Evolutionary conservation across 169 alveolate species (phyloP), one percentile per base, ranked within the genome.

Genomic region (Eimeria acervulina): DNA sequence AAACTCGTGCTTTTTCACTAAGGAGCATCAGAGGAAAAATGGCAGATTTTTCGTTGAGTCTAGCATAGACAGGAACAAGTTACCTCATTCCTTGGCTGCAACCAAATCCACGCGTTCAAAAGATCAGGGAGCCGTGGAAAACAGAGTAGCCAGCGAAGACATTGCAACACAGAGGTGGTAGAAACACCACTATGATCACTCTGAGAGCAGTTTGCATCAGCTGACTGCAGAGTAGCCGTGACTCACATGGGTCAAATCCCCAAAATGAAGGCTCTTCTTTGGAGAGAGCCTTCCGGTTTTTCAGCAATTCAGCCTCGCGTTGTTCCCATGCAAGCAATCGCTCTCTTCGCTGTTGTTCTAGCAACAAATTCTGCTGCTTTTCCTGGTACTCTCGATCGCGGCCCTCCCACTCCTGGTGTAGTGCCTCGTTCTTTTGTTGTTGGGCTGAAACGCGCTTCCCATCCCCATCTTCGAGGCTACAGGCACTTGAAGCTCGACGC

Each of bases 181-280:
- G 44, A n/a, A 33, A 15, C 78, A 26, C 31, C 42, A 68, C 8
- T 38, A 40, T 21, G 55, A 19, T 76, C 19, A 40, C 33, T 21
- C 52, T 76, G 31, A 74, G 2, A 36, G 47, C 55, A 80, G 84
- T 33, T 61, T 61, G n/a, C 72, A 6, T 3, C 4, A 61, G 36
- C 36, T 61, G 36, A 72, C 66, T 3, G 66, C 23, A 42, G 36
- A 21, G 38, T 76, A 3, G 74, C 52, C 33, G 63, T 28, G 81
- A 52, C 93, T 87, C 93, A 87, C 93, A 87, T 87, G 93, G 93
- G 17, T 87, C 93, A 33, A 87, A 87, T 55, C 93, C 93, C 93
- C 93, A 87, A 40, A 87, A 87, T 7, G 93, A 87, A 36, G 93
- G 93, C 38, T 87, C 93, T 26, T 87, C 93, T 61, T 87, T 87